These are phyloP conservation scores for Seiridium unicorne DNA, from an alignment of 2,329 filamentous ascomycete genomes.

Conservation along the genomic window DNA sequence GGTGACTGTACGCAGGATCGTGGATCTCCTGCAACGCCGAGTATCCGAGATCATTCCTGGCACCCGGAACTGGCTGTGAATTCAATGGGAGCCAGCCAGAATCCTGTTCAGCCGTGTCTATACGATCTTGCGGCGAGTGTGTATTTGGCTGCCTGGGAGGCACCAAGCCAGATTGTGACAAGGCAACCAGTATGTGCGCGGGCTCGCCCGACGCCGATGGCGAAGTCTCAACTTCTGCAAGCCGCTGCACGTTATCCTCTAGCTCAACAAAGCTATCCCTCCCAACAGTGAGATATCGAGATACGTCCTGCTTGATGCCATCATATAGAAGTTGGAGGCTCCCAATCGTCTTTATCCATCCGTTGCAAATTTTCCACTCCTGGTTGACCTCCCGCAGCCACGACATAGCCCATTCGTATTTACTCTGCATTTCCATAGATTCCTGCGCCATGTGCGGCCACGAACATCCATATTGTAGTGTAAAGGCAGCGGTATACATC, in stretches of 20 bases:
- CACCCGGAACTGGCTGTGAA: no score
- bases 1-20: no score
- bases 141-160: no score
- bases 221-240: neutral
- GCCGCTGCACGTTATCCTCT: neutral
- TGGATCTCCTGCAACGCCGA: no score
- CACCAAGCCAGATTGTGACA: neutral
- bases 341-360: neutral
- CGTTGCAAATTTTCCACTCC: neutral
- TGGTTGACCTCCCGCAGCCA: neutral
- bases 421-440: neutral
- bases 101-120: no score
- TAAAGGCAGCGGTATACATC: neutral
- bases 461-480: neutral
- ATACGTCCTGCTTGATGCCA: neutral
- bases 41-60: no score
- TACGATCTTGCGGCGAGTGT: no score
- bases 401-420: neutral
- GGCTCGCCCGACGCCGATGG: neutral
- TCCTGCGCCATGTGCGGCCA: neutral
- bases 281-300: neutral
- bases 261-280: neutral
- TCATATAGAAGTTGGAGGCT: neutral
- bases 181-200: neutral
- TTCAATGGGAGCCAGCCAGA: no score